These are phyloP conservation scores for Talaromyces sp. DNA, from an alignment of 2,329 filamentous ascomycete species.

Conservation along the genomic window DNA sequence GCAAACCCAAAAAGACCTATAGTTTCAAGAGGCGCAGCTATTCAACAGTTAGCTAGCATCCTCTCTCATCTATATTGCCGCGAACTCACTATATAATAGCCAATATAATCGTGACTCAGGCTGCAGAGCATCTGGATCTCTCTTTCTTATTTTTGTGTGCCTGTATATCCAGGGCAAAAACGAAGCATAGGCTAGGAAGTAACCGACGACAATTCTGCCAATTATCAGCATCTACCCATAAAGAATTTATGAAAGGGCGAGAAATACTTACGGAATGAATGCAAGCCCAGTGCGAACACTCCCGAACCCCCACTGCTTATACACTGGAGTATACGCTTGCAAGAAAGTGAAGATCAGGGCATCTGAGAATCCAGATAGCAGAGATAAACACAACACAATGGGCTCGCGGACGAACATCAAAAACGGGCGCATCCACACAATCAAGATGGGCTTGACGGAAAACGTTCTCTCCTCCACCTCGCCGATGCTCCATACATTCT, in stretches of 20 bases:
- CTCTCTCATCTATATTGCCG: neutral
- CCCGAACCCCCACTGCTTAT: slow-evolving; percentile 54
- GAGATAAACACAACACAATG: slow-evolving; percentile 56
- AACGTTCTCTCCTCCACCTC: slow-evolving; percentile 58
- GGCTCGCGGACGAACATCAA: slow-evolving; percentile 60
- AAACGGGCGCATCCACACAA: slow-evolving; percentile 56
- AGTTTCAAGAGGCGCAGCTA: slow-evolving; percentile 51
- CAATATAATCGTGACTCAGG: slow-evolving; percentile 57
- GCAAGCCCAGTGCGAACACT: slow-evolving; percentile 43
- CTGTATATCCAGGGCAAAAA: slow-evolving; percentile 50
- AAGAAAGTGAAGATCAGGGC: slow-evolving; percentile 63
- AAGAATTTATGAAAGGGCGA: neutral
- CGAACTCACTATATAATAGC: slow-evolving; percentile 45
- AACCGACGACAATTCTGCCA: slow-evolving; percentile 47
- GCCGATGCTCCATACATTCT: slow-evolving; percentile 65
- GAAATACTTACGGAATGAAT: slow-evolving; percentile 45
- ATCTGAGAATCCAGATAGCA: slow-evolving; percentile 60
- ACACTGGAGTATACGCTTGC: slow-evolving; percentile 56
- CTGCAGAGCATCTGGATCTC: slow-evolving; percentile 45
- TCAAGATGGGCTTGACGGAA: slow-evolving; percentile 49
- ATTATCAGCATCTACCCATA: neutral
- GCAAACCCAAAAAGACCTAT: slow-evolving; percentile 58
- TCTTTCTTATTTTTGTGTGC: slow-evolving; percentile 34
- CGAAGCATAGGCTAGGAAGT: slow-evolving; percentile 50
- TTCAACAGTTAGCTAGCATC: neutral